phyloP scores from a whole-genome alignment of 2,329 filamentous ascomycete species.

The Verticillium zaregamsianum region DNA sequence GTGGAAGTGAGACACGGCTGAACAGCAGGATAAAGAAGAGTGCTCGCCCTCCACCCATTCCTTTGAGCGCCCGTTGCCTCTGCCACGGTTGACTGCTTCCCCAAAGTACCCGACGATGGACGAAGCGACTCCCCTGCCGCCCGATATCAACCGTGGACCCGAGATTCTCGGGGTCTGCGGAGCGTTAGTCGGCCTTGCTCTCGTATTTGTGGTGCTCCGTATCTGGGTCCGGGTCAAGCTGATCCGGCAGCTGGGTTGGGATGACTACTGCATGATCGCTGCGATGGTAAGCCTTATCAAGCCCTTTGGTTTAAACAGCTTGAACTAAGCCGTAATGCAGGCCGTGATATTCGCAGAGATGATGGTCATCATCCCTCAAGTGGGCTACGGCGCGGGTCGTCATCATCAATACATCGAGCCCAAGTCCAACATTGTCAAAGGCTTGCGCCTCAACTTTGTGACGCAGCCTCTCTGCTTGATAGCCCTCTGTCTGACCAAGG shows the following conservation, averaged over 20 bases:
- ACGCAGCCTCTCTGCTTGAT: constrained; percentile 24
- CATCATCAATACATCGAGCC: constrained; percentile 22
- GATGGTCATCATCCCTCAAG: constrained; percentile 22
- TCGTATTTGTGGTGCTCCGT: constrained; percentile 18
- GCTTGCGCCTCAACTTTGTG: constrained; percentile 24
- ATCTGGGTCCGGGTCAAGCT: constrained; percentile 21
- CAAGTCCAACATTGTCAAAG: constrained; percentile 14
- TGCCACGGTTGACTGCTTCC: neutral
- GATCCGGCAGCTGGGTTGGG: constrained; percentile 17
- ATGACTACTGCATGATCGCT: constrained; percentile 22
- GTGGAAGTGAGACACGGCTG: neutral
- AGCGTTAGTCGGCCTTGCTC: constrained; percentile 17
- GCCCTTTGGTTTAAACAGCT: neutral
- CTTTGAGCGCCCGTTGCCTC: neutral
- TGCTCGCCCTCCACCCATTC: neutral
- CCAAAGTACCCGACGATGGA: constrained; percentile 8
- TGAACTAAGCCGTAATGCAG: neutral
- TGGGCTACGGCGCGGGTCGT: constrained; percentile 19
- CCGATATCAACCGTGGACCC: constrained; percentile 23
- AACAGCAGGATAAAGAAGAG: neutral
- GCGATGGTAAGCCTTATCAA: constrained; percentile 18
- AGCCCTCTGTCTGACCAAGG: constrained; percentile 20
- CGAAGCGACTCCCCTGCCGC: constrained; percentile 7
- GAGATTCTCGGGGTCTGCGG: constrained; percentile 24
- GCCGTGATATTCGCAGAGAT: constrained; percentile 19